Base-by-base conservation (phyloP, 192 early-diverging fungal genomes). In the Dimargaris verticillata region DNA sequence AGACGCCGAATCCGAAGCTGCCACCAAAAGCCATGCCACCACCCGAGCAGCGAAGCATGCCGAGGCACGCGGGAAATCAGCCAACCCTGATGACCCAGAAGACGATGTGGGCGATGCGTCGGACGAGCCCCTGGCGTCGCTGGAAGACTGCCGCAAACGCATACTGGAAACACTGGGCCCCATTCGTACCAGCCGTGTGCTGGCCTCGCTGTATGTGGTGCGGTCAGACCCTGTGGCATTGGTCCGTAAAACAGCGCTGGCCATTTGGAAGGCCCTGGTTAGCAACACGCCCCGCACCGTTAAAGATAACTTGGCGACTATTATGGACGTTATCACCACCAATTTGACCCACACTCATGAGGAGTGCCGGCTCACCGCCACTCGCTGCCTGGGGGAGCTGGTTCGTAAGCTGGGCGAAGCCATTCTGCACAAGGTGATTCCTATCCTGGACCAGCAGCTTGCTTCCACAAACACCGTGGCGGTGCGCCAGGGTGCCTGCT, bases 241-340 rank as follows among this genome's bases (percentile, higher is more conserved):
- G 70, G 93, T 98, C 57, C 83, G 95, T 33, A 92, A 95, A 69
- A 75, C 87, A 54, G 74, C 91, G 49, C 72, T 94, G 48, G 75
- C 80, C 49, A 93, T 99, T 28, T 99, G 96, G 96, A 97, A 97
- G 79, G 76, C 80, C 54, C 78, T 99, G 62, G 93, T 97, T 18
- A 78, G 73, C 69, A 96, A 99, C 72, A 99, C 94, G 60, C 96
- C 96, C 60, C 84, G 93, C 50, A 95, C 93, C 7, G 77, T 97
- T 63, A 92, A 92, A 78, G 92, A 97, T 67, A 94, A 95, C 60
- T 66, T 99, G 67, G 79, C 88, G 18, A 69, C 82, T 6, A 83
- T 97, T 73, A 96, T 99, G 92, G 74, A 82, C 22, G 87, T 94
- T 68, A 80, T 99, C 26, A 84, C 97, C 45, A 78, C 72, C 15